phyloP scores from a whole-genome alignment of 1,139 yeast species.

The Saccharomyces hybrid region DNA sequence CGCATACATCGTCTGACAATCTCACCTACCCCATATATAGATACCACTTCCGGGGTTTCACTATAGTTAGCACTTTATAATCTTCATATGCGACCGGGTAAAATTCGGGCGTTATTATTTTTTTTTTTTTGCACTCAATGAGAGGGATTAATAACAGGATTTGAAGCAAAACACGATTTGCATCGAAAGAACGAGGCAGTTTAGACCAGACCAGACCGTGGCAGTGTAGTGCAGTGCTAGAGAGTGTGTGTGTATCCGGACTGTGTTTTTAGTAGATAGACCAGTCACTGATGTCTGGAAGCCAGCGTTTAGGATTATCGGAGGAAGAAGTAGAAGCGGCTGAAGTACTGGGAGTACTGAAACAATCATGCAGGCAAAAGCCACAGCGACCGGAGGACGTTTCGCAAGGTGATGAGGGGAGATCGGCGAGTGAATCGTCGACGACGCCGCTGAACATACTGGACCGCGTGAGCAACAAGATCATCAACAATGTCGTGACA shows the following conservation, averaged over 20 bases:
- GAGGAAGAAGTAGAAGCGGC: constrained; percentile 26
- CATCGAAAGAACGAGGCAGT: neutral
- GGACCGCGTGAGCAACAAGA: constrained; percentile 3
- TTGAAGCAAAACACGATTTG: neutral
- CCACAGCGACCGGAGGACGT: neutral
- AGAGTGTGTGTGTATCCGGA: neutral
- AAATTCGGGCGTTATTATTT: neutral
- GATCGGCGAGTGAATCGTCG: neutral
- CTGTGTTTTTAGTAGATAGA: neutral
- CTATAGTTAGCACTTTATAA: constrained; percentile 6
- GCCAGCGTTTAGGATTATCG: constrained; percentile 10
- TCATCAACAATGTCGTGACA: constrained; percentile 25
- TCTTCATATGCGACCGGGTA: constrained; percentile 11
- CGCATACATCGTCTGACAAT: constrained; percentile 21
- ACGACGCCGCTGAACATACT: constrained; percentile 7
- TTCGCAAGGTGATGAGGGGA: neutral
- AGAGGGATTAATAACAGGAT: neutral
- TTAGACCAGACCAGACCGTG: neutral
- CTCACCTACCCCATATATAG: neutral
- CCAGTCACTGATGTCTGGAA: neutral
- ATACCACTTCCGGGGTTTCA: neutral
- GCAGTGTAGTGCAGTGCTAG: neutral
- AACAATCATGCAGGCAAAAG: constrained; percentile 16
- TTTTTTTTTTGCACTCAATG: neutral
- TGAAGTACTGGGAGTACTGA: constrained; percentile 25